phyloP scores from a whole-genome alignment of 345 rosid genomes.

The Trapa bicornis region DNA sequence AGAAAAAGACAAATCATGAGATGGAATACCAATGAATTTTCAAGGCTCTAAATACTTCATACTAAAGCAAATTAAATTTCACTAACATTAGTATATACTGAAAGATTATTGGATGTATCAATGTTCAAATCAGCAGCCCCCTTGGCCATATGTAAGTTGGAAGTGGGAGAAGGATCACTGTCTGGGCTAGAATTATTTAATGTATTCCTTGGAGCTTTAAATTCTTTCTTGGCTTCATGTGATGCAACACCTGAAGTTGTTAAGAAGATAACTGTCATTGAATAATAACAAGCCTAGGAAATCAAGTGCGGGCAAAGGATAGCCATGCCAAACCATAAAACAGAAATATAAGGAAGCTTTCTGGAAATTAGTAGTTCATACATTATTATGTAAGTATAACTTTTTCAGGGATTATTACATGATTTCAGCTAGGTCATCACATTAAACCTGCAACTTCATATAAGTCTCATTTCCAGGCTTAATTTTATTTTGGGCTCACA shows the following conservation, averaged over 20 bases:
- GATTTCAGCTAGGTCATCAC: not conserved
- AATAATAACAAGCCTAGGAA: not conserved
- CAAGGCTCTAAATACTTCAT: not conserved
- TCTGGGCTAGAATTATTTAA: conserved; percentile 29
- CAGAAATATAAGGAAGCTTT: not conserved
- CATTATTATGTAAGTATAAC: no score
- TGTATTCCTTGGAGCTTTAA: conserved; percentile 51
- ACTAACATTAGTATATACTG: conserved; percentile 10
- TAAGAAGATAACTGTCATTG: conserved; percentile 25
- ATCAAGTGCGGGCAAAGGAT: not conserved
- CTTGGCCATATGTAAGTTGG: conserved; percentile 11
- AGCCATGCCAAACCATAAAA: not conserved
- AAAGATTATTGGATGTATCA: not conserved
- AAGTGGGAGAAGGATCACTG: conserved; percentile 23
- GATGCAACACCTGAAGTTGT: conserved; percentile 66
- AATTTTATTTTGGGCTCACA: not conserved
- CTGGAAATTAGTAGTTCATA: not conserved
- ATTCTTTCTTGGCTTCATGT: conserved; percentile 66
- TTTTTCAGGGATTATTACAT: no score
- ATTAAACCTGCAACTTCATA: not conserved
- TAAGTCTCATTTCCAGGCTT: not conserved
- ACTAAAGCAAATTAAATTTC: conserved; percentile 22
- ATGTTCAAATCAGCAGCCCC: conserved; percentile 21
- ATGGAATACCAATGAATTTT: not conserved
- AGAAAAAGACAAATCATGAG: not conserved